These are phyloP conservation scores for Setomelanomma holmii DNA, from an alignment of 2,329 filamentous ascomycete species.

Conservation along the genomic window DNA sequence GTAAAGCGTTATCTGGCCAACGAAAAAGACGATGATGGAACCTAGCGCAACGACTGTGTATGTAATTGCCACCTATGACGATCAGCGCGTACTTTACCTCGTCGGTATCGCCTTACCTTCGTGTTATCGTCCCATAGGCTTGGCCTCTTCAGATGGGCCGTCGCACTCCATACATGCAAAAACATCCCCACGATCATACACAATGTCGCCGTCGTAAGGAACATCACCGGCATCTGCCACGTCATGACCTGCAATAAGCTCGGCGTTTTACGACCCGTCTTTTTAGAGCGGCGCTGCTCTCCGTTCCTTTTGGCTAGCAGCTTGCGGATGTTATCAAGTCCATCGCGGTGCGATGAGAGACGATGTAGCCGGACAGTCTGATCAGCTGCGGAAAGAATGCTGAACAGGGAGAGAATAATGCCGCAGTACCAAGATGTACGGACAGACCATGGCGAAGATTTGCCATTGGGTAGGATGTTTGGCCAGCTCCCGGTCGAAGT, in stretches of 20 bases:
- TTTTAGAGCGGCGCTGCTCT: slow-evolving; percentile 20
- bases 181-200: slow-evolving; percentile 51
- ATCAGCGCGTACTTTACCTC: too few species aligned
- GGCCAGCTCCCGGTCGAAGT: slow-evolving; percentile 56
- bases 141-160: slow-evolving; percentile 26
- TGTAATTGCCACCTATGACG: slow-evolving; percentile 28
- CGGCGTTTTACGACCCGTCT: slow-evolving; percentile 29
- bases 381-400: slow-evolving; percentile 55
- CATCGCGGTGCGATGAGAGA: slow-evolving; percentile 51
- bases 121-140: slow-evolving; percentile 41
- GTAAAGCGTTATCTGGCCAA: slow-evolving; percentile 27
- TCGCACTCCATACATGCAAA: slow-evolving; percentile 48
- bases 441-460: slow-evolving; percentile 50
- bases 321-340: slow-evolving; percentile 43
- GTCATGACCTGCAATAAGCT: slow-evolving; percentile 42
- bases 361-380: slow-evolving; percentile 54
- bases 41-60: slow-evolving; percentile 20
- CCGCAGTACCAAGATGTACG: slow-evolving; percentile 53
- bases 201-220: slow-evolving; percentile 42
- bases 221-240: slow-evolving; percentile 50
- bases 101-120: too few species aligned
- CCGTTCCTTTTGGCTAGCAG: slow-evolving; percentile 39
- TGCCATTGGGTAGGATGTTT: slow-evolving; percentile 47
- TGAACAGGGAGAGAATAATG: slow-evolving; percentile 59
- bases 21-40: slow-evolving; percentile 25